Percentiles rank a stretch among this genome's conserved stretches.
Conservation (phyloP, 1,139 yeast genomes). For the Hyphopichia wangnamkhiaoensis region DNA sequence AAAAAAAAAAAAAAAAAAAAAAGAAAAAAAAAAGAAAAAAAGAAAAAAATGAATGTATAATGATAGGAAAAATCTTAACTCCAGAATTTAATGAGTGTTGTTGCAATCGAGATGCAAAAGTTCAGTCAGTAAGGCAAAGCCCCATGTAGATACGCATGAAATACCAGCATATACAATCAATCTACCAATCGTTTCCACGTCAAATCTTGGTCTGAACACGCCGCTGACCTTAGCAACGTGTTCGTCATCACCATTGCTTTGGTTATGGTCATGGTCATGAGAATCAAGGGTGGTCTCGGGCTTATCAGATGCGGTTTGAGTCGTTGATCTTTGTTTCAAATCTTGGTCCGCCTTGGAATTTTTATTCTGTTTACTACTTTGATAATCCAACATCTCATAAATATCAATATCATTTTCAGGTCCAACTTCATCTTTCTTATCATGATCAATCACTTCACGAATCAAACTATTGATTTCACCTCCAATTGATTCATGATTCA, state of each 20-base stretch:
- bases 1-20: too few relatives aligned
- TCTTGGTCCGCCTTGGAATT: too few relatives aligned
- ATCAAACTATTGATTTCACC: constrained; percentile 39
- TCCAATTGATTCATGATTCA: constrained; percentile 31
- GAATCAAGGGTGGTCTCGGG: too few relatives aligned
- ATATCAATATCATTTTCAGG: constrained; percentile 45
- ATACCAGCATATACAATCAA: constrained; percentile 76
- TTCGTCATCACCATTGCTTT: constrained; percentile 2
- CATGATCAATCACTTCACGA: constrained; percentile 28
- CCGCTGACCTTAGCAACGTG: constrained; percentile 26
- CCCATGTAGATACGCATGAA: constrained; percentile 49
- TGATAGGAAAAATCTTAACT: too few relatives aligned
- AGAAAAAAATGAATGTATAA: too few relatives aligned
- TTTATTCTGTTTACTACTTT: constrained; percentile 8
- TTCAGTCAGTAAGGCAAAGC: constrained; percentile 31
- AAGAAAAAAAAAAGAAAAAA: too few relatives aligned
- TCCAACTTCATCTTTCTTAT: constrained; percentile 32
- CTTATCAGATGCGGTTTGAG: too few relatives aligned
- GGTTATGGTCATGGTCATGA: constrained; percentile 3
- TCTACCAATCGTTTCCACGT: constrained; percentile 73
- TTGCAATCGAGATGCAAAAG: constrained; percentile 1
- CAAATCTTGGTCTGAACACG: constrained; percentile 59
- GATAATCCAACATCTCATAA: constrained; percentile 43
- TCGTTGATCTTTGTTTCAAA: too few relatives aligned
- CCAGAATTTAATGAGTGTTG: too few relatives aligned